Conservation (phyloP, 148 eudicot species). For the Cornus suecica region DNA sequence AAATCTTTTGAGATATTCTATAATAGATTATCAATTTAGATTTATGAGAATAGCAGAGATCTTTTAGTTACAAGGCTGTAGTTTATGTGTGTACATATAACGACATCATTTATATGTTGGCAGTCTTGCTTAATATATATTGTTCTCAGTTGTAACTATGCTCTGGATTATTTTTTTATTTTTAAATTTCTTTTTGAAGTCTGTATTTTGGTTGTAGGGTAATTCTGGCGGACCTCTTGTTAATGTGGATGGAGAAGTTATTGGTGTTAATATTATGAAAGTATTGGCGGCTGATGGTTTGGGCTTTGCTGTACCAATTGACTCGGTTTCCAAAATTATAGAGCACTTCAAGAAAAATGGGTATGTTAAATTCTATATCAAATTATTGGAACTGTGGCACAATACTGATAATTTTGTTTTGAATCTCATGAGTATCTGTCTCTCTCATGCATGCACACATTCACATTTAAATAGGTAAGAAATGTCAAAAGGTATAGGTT, state of each 20-base stretch:
- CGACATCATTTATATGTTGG: not conserved
- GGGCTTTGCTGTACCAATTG: slow-evolving; percentile 92
- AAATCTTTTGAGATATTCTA: not conserved
- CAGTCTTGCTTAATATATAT: not conserved
- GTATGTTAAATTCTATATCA: slow-evolving; percentile 28
- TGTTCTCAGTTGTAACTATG: not conserved
- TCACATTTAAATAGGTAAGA: not conserved
- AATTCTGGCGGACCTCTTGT: slow-evolving; percentile 98
- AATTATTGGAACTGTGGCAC: not conserved
- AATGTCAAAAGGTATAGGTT: not conserved
- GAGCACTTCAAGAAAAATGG: slow-evolving; percentile 87
- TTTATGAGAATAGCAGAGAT: not conserved
- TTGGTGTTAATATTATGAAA: slow-evolving; percentile 90
- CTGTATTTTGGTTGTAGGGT: slow-evolving; percentile 46
- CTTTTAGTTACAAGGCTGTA: not conserved
- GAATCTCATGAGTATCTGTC: not conserved
- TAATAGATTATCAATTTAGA: not conserved
- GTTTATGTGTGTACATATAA: too few species aligned
- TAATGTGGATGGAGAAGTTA: slow-evolving; percentile 87
- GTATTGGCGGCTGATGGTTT: slow-evolving; percentile 75
- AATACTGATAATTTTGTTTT: not conserved
- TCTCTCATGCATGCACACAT: not conserved
- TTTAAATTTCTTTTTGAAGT: too few species aligned
- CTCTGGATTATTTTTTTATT: not conserved
- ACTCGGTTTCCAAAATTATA: slow-evolving; percentile 70